Evolutionary conservation across 441 rosid genomes (phyloP).

Genomic region (Croton laevigatus): DNA sequence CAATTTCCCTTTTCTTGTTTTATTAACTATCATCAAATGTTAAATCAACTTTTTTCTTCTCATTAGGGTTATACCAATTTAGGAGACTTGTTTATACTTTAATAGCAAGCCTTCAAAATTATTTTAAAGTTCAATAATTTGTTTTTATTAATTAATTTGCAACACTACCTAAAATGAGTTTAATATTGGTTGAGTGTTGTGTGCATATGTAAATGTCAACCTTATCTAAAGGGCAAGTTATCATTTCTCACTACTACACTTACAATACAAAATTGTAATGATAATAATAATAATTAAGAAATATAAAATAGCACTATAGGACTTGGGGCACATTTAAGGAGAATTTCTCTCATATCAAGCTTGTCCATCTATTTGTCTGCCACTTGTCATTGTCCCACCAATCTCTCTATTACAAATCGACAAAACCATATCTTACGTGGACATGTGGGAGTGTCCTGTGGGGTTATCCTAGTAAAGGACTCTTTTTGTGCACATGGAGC

Average conservation of each 20-base stretch:
- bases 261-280: conserved; percentile 11
- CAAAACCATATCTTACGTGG: conserved; percentile 14
- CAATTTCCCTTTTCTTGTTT: conserved; percentile 12
- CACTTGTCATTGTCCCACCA: conserved; percentile 30
- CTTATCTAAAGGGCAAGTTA: conserved; percentile 1
- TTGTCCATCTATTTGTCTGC: conserved; percentile 41
- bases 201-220: too few species aligned
- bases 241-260: neutral
- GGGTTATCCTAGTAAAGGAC: conserved; percentile 14
- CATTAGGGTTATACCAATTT: too few species aligned
- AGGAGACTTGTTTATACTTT: too few species aligned
- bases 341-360: conserved; percentile 18
- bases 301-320: conserved; percentile 25
- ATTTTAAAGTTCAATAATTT: too few species aligned
- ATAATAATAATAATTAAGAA: conserved; percentile 25
- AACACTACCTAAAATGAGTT: too few species aligned
- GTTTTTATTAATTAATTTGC: too few species aligned
- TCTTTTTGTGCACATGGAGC: conserved; percentile 10
- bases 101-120: too few species aligned
- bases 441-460: conserved; percentile 20
- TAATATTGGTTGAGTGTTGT: too few species aligned
- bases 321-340: conserved; percentile 16
- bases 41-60: neutral
- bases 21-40: conserved; percentile 18
- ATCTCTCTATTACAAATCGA: conserved; percentile 11